Evolutionary conservation across 192 early-diverging fungal genomes (phyloP).

Genomic region (Umbelopsis sp.): DNA sequence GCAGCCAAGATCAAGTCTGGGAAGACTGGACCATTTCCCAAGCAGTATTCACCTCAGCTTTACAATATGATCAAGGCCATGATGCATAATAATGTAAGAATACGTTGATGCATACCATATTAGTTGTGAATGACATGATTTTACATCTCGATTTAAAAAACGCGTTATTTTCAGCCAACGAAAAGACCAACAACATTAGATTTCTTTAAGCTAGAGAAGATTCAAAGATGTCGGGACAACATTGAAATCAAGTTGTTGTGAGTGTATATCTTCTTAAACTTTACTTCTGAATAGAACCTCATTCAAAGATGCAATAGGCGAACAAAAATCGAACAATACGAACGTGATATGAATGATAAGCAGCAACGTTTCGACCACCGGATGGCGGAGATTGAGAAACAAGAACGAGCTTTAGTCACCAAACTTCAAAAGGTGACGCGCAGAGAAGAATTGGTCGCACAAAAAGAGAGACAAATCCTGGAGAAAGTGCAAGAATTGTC

Average conservation of each 20-base stretch:
- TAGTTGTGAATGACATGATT: background rate
- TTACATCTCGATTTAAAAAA: background rate
- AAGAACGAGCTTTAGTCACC: background rate
- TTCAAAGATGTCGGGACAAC: constrained; percentile 23
- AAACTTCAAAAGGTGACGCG: background rate
- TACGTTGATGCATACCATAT: no score
- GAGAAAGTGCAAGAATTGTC: background rate
- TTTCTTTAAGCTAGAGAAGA: constrained; percentile 37
- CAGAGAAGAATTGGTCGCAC: constrained; percentile 2
- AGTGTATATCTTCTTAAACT: background rate
- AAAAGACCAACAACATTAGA: constrained; percentile 47
- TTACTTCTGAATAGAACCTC: background rate
- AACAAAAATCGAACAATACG: constrained; percentile 1
- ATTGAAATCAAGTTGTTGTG: constrained; percentile 18
- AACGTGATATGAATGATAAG: background rate
- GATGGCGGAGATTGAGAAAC: constrained; percentile 8
- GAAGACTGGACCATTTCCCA: constrained; percentile 54
- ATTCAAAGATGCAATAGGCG: background rate
- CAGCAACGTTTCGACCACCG: background rate
- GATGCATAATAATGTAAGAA: constrained; percentile 60
- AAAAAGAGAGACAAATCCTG: background rate
- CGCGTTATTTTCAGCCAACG: constrained; percentile 33
- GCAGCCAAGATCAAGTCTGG: constrained; percentile 64
- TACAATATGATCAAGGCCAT: constrained; percentile 52
- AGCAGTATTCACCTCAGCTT: constrained; percentile 46